Base-by-base conservation (phyloP, 2,329 filamentous ascomycete species). In the Diplodia corticola region DNA sequence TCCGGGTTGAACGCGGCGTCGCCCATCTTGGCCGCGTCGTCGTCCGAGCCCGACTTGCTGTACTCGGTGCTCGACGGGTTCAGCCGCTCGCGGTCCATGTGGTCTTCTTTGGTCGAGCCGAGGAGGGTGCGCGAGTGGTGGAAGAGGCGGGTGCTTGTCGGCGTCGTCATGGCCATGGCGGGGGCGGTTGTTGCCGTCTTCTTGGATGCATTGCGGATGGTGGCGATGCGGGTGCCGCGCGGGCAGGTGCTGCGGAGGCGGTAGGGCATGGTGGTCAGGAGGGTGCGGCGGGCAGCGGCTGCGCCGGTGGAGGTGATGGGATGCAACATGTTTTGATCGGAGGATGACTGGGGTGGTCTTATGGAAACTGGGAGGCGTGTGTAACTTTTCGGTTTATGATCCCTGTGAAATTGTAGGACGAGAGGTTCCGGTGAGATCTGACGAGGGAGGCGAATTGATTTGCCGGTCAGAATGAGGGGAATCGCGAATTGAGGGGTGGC, bases 1-100 rank as follows among this genome's bases (percentile, higher is more conserved):
- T 82, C 78, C 0, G 88, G 86, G 74, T 92, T 84, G 77, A 91
- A 96, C 0, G 92, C 89, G 0, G 88, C 84, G 49, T 88, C 82
- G 3, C 80, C 75, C 66, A 85, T 80, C 33, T 83, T 80, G 0
- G 84, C 82, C 0, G 88, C 84, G 13, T 80, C 79, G 50, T 88
- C 80, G 70, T 88, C 91, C 0, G 86, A 86, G 3, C 87, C 90
- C 59, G 86, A 88, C 73, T 89, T 87, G 66, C 86, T 86, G 77
- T 89, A 86, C 74, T 96, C 91, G 64, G 84, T 86, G 2, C 84
- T 78, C 37, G 86, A 82, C 0, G 90, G 87, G 67, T 89, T 86
- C 37, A 96, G 83, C 2, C 83, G 83, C 69, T 89, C 84, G 67
- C 81, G 82, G 74, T 80, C 79, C 46, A 61, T 22, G 71, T 80